Conservation (phyloP, 768 basidiomycete genomes). For the Exidia glandulosa region DNA sequence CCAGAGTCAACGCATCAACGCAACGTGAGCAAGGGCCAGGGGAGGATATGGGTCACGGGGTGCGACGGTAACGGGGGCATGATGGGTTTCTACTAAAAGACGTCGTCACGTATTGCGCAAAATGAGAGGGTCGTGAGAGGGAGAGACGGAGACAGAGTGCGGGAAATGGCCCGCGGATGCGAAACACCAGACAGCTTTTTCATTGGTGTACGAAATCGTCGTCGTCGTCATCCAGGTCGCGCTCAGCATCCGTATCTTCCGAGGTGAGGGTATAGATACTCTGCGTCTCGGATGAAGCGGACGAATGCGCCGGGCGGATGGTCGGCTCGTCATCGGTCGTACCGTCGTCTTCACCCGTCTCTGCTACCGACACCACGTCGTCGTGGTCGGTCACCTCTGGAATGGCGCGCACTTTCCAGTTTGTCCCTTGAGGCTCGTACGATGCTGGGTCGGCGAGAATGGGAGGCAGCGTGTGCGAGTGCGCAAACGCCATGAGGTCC, state of each 20-base stretch:
- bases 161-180: no score
- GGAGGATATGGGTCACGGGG: no score
- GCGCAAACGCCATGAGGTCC: constrained; percentile 58
- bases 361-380: constrained; percentile 36
- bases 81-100: not conserved
- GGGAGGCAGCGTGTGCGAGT: not conserved
- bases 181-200: no score
- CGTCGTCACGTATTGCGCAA: not conserved
- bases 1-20: no score
- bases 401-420: not conserved
- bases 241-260: constrained; percentile 24
- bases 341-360: constrained; percentile 37
- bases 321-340: constrained; percentile 71
- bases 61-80: not conserved
- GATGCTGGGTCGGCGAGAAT: not conserved
- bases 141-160: not conserved
- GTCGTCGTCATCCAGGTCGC: constrained; percentile 20
- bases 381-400: constrained; percentile 3
- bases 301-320: constrained; percentile 44
- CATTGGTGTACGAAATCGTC: not conserved
- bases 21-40: not conserved
- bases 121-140: not conserved
- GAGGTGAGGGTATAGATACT: constrained; percentile 21
- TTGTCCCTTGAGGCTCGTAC: not conserved
- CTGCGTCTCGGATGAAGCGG: constrained; percentile 25